A percentile compares a stretch with the other conserved stretches of the same genome.
phyloP scores from a whole-genome alignment of 352 stramenopile species.

The Globisporangium nagaii region DNA sequence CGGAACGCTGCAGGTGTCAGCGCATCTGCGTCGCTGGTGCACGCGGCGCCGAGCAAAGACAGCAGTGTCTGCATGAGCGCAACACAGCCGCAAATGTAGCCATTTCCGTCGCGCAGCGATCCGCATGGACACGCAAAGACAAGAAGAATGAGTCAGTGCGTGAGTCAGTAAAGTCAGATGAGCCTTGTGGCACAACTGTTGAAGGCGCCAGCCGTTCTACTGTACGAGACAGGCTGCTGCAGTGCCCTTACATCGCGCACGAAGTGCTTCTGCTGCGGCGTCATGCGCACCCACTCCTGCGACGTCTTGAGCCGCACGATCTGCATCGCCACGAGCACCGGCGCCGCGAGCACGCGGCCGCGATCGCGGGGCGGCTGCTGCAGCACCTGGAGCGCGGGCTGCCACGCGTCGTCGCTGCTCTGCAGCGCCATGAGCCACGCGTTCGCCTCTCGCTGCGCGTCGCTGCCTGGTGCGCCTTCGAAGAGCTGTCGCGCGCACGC shows the following conservation, averaged over 20 bases:
- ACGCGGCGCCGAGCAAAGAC: conserved; percentile 29
- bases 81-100: conserved; percentile 3
- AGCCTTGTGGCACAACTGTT: neutral
- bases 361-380: conserved; percentile 20
- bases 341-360: conserved; percentile 15
- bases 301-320: conserved; percentile 63
- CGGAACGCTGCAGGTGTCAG: conserved; percentile 25
- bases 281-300: conserved; percentile 38
- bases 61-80: conserved; percentile 31
- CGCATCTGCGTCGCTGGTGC: conserved; percentile 10
- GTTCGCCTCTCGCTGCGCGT: conserved; percentile 51
- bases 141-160: neutral
- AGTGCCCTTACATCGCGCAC: conserved; percentile 35
- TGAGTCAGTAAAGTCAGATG: neutral
- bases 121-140: conserved; percentile 4
- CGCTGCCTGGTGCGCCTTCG: conserved; percentile 47
- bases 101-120: no score
- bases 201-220: no score
- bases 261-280: conserved; percentile 22
- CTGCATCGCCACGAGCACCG: conserved; percentile 62
- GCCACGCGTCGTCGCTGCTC: conserved; percentile 46
- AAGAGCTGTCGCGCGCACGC: conserved; percentile 61
- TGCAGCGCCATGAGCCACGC: conserved; percentile 69
- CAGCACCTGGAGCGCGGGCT: conserved; percentile 49
- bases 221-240: neutral